phyloP scores from a whole-genome alignment of 257 asterid genomes.

The Linaria vulgaris region DNA sequence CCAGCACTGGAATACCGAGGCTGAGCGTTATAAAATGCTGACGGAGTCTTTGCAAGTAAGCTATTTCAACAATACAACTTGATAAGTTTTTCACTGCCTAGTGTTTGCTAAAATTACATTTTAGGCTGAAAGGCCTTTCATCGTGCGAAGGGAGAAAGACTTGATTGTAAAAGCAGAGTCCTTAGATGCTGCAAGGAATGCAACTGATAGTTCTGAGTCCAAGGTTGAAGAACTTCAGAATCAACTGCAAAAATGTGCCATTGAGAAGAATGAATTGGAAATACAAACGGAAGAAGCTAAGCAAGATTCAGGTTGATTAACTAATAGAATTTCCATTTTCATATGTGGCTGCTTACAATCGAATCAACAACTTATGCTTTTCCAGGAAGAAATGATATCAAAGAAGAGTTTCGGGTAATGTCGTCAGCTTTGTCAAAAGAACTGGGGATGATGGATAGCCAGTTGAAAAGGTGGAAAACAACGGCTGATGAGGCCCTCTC shows the following conservation, averaged over 20 bases:
- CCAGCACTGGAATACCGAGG: slow-evolving; percentile 86
- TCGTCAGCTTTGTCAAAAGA: slow-evolving; percentile 87
- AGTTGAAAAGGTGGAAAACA: slow-evolving; percentile 75
- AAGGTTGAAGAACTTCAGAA: slow-evolving; percentile 72
- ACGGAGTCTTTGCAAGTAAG: slow-evolving; percentile 83
- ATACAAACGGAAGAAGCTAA: slow-evolving; percentile 82
- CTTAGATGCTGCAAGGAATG: slow-evolving; percentile 60
- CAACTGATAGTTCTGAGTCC: slow-evolving; percentile 56
- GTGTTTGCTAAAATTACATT: slow-evolving; percentile 37
- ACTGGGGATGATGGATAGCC: slow-evolving; percentile 82
- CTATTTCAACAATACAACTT: slow-evolving; percentile 26
- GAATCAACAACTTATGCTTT: slow-evolving; percentile 26
- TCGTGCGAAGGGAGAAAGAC: slow-evolving; percentile 80
- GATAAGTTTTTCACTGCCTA: slow-evolving; percentile 14
- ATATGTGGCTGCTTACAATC: slow-evolving; percentile 22
- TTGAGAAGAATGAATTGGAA: slow-evolving; percentile 80
- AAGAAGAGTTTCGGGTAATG: slow-evolving; percentile 89
- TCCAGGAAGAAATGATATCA: slow-evolving; percentile 80
- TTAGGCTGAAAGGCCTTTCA: slow-evolving; percentile 87
- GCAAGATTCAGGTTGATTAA: slow-evolving; percentile 78
- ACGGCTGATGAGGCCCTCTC: slow-evolving; percentile 83
- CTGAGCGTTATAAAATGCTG: slow-evolving; percentile 65
- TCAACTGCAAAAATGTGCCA: slow-evolving; percentile 57
- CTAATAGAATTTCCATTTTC: slow-evolving; percentile 21
- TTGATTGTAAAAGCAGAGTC: slow-evolving; percentile 60